Evolutionary conservation across 495 filamentous ascomycete species (phyloP).

Genomic region (Penicillium manginii): DNA sequence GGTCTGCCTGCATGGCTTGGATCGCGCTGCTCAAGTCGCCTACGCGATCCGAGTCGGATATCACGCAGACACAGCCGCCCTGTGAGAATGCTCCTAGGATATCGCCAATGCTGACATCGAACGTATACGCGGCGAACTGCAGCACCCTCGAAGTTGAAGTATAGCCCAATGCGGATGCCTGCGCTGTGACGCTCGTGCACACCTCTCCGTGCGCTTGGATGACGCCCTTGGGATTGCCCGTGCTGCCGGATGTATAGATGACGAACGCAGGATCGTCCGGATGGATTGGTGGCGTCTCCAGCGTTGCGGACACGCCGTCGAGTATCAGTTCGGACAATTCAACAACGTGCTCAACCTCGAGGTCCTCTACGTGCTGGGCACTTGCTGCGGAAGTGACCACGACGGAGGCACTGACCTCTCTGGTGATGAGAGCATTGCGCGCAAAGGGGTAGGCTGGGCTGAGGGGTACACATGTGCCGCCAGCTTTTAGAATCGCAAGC

Average conservation of each 20-base stretch:
- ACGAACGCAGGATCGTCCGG: slow-evolving; percentile 46
- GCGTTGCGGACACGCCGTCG: slow-evolving; percentile 21
- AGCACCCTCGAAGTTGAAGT: slow-evolving; percentile 58
- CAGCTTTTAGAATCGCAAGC: slow-evolving; percentile 61
- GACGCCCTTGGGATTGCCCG: slow-evolving; percentile 54
- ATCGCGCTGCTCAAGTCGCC: slow-evolving; percentile 49
- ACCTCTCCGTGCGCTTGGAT: slow-evolving; percentile 48
- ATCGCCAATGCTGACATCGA: slow-evolving; percentile 69
- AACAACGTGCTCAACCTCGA: slow-evolving; percentile 36
- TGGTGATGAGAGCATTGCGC: slow-evolving; percentile 56
- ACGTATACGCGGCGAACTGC: slow-evolving; percentile 71
- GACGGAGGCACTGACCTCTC: slow-evolving; percentile 43
- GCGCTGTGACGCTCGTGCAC: slow-evolving; percentile 33
- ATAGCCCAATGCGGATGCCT: slow-evolving; percentile 46
- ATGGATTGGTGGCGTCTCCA: slow-evolving; percentile 15
- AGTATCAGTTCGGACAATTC: slow-evolving; percentile 32
- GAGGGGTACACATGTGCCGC: slow-evolving; percentile 61
- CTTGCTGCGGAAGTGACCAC: slow-evolving; percentile 43
- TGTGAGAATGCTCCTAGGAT: slow-evolving; percentile 65
- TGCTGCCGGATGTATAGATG: slow-evolving; percentile 56
- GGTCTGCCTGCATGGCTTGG: slow-evolving; percentile 42
- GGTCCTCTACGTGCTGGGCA: slow-evolving; percentile 31
- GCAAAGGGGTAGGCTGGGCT: slow-evolving; percentile 60
- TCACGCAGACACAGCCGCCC: slow-evolving; percentile 68
- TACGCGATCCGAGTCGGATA: slow-evolving; percentile 59